Percentiles rank a stretch among this genome's conserved stretches.
phyloP scores from a whole-genome alignment of 108 stramenopile genomes.

The Cyclotella baltica region DNA sequence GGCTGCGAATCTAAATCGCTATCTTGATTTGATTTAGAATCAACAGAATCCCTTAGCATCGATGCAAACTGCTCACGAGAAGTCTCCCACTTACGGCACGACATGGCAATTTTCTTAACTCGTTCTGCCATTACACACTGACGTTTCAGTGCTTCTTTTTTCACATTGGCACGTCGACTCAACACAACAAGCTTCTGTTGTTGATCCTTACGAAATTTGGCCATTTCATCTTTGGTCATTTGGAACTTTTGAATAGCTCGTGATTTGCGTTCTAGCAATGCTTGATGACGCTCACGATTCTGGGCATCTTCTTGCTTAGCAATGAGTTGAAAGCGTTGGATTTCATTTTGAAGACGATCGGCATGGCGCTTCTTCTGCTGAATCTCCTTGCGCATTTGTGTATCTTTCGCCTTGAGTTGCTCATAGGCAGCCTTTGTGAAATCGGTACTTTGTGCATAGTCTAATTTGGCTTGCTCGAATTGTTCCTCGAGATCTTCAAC shows the following conservation, averaged over 20 bases:
- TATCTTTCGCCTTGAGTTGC: constrained; percentile 39
- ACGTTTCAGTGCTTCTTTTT: constrained; percentile 31
- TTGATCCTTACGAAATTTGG: constrained; percentile 41
- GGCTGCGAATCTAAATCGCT: background rate
- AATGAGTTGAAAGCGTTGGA: constrained; percentile 40
- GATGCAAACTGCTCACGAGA: constrained; percentile 48
- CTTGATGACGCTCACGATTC: constrained; percentile 29
- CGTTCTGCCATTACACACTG: constrained; percentile 47
- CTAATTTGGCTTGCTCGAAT: constrained; percentile 32
- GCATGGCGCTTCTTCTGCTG: constrained; percentile 27
- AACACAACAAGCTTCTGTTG: constrained; percentile 32
- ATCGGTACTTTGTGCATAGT: constrained; percentile 42
- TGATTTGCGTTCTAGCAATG: constrained; percentile 37
- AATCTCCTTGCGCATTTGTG: constrained; percentile 38
- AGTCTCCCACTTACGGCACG: constrained; percentile 40
- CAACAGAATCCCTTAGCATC: constrained; percentile 25
- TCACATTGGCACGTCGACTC: constrained; percentile 45
- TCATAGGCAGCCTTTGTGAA: constrained; percentile 28
- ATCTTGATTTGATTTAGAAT: background rate
- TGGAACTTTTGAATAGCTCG: constrained; percentile 45
- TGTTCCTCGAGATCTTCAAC: constrained; percentile 40
- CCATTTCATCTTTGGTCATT: constrained; percentile 45
- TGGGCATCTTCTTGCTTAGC: constrained; percentile 46
- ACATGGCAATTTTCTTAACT: constrained; percentile 39
- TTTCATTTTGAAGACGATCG: constrained; percentile 33